Evolutionary conservation across 2,329 filamentous ascomycete species (phyloP).

Genomic region (Xylaria sp.): DNA sequence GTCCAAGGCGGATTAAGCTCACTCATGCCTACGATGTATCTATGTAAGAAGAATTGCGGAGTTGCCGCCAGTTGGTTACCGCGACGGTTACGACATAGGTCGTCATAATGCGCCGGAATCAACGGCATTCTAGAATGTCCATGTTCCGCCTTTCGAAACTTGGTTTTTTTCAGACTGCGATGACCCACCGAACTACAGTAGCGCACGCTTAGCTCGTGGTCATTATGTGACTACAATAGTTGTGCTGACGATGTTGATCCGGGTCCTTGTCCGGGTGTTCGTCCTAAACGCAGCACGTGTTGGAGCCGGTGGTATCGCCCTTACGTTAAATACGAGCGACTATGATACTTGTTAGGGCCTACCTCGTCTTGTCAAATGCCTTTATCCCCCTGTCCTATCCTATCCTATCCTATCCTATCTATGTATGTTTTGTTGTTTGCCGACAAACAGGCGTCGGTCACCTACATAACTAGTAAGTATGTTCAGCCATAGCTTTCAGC

Average conservation of each 20-base stretch:
- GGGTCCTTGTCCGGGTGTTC: too few species aligned
- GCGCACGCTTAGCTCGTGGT: not conserved
- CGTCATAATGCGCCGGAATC: not conserved
- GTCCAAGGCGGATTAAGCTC: not conserved
- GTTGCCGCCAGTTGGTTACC: not conserved
- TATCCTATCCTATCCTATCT: too few species aligned
- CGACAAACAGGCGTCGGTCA: slow-evolving; percentile 9
- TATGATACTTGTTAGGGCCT: not conserved
- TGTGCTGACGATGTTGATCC: not conserved
- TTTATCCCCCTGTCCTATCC: not conserved
- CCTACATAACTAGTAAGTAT: not conserved
- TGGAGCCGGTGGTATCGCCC: not conserved
- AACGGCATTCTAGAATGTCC: slow-evolving; percentile 9
- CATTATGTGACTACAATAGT: not conserved
- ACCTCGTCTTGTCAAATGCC: not conserved
- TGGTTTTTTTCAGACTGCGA: not conserved
- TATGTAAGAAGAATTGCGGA: not conserved
- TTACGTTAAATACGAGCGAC: not conserved
- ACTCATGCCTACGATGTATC: not conserved
- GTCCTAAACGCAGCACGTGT: not conserved
- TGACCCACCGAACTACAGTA: slow-evolving; percentile 18
- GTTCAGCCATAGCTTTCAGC: not conserved
- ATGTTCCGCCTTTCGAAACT: slow-evolving; percentile 18
- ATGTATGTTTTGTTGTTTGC: not conserved
- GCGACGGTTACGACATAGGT: not conserved